Evolutionary conservation across 2,329 filamentous ascomycete species (phyloP).

Genomic region (Falciphora oryzae): DNA sequence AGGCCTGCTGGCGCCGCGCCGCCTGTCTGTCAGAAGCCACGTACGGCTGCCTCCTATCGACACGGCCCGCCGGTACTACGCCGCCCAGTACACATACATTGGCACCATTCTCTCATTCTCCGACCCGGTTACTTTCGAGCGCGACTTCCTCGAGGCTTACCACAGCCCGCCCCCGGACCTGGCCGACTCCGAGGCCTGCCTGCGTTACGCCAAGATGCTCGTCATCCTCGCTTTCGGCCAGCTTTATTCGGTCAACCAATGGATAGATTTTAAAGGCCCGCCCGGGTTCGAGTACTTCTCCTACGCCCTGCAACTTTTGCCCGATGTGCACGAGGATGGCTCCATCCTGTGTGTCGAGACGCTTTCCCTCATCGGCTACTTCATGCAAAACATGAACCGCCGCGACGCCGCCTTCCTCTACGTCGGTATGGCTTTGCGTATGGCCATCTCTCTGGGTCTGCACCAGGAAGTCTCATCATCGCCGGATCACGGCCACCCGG

Average conservation of each 20-base stretch:
- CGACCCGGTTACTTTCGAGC: constrained; percentile 40
- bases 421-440: constrained; percentile 48
- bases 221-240: constrained; percentile 49
- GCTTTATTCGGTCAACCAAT: constrained; percentile 52
- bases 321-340: constrained; percentile 49
- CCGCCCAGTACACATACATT: constrained; percentile 48
- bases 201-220: constrained; percentile 45
- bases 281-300: constrained; percentile 52
- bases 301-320: constrained; percentile 43
- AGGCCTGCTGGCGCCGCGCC: constrained; percentile 27
- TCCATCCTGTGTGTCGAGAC: constrained; percentile 50
- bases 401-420: constrained; percentile 43
- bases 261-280: constrained; percentile 44
- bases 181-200: constrained; percentile 38
- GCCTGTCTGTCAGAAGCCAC: constrained; percentile 17
- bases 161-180: constrained; percentile 31
- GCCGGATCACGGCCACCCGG: not conserved
- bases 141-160: constrained; percentile 38
- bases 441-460: constrained; percentile 51
- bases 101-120: constrained; percentile 52
- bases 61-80: constrained; percentile 37
- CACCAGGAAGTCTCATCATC: constrained; percentile 43
- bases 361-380: constrained; percentile 48
- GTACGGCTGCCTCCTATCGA: constrained; percentile 24
- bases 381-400: constrained; percentile 43